Percentiles rank a stretch among this genome's conserved stretches.
These are phyloP conservation scores for Gastrolobium bilobum DNA, from an alignment of 306 rosid genomes.

Conservation along the genomic window DNA sequence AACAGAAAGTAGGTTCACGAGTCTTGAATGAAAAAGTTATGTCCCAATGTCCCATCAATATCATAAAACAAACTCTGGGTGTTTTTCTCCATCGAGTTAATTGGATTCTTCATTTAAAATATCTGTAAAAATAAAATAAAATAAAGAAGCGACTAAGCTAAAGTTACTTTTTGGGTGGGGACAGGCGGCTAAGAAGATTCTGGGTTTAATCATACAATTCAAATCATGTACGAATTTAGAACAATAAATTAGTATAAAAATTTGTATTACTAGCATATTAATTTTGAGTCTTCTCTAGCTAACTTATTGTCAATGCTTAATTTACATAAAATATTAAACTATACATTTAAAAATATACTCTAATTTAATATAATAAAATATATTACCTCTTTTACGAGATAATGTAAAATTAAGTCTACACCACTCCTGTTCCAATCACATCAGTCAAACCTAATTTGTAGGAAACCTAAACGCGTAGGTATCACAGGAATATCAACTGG, in stretches of 20 bases:
- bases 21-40: background rate
- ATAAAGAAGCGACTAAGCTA: background rate
- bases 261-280: background rate
- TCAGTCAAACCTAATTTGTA: too few species aligned
- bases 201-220: background rate
- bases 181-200: background rate
- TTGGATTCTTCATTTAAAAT: background rate
- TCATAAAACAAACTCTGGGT: conserved; percentile 11
- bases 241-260: background rate
- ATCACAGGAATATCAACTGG: too few species aligned
- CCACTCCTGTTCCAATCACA: too few species aligned
- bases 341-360: too few species aligned
- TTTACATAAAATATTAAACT: too few species aligned
- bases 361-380: too few species aligned
- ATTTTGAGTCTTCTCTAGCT: background rate
- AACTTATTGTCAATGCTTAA: too few species aligned
- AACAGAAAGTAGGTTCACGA: conserved; percentile 18
- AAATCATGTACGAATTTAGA: background rate
- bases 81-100: conserved; percentile 1
- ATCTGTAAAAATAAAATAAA: background rate
- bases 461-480: too few species aligned
- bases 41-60: background rate
- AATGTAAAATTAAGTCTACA: too few species aligned
- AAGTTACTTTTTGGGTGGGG: background rate
- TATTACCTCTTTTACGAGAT: too few species aligned